phyloP scores from a whole-genome alignment of 768 basidiomycete genomes.

The Terana coerulea region DNA sequence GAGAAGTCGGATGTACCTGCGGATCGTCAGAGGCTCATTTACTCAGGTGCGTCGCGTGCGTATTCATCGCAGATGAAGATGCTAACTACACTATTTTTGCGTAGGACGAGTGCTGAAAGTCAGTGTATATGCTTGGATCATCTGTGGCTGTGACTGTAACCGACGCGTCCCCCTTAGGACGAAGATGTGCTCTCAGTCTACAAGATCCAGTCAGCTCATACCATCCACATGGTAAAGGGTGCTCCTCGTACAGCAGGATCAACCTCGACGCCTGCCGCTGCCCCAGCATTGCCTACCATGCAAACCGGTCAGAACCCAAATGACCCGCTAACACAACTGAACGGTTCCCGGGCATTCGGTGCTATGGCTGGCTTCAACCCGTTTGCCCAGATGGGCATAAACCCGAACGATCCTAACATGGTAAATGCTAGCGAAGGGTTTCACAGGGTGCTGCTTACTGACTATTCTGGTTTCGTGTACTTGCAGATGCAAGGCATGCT shows the following conservation, averaged over 20 bases:
- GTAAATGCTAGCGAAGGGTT: slow-evolving; percentile 36
- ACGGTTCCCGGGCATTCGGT: slow-evolving; percentile 74
- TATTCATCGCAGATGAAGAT: background rate
- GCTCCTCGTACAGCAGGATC: slow-evolving; percentile 44
- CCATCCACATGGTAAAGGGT: slow-evolving; percentile 93
- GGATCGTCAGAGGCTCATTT: slow-evolving; percentile 87
- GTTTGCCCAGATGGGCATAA: slow-evolving; percentile 87
- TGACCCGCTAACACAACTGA: slow-evolving; percentile 83
- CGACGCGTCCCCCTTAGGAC: slow-evolving; percentile 50
- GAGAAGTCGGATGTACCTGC: slow-evolving; percentile 82
- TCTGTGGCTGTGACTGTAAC: slow-evolving; percentile 3
- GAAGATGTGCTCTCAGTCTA: slow-evolving; percentile 80
- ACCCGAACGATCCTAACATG: slow-evolving; percentile 93
- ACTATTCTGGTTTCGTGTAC: background rate
- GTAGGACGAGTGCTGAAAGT: slow-evolving; percentile 75
- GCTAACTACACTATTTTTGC: no score
- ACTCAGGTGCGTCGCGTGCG: slow-evolving; percentile 63
- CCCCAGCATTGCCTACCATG: slow-evolving; percentile 75
- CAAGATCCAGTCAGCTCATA: slow-evolving; percentile 88
- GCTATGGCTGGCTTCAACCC: slow-evolving; percentile 87
- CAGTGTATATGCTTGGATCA: slow-evolving; percentile 11
- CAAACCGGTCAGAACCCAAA: slow-evolving; percentile 87
- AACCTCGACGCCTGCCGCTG: slow-evolving; percentile 35
- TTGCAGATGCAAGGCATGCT: slow-evolving; percentile 78
- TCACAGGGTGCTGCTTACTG: background rate